These are phyloP conservation scores for Nitzschia sp. DNA, from an alignment of 108 stramenopile genomes.

Conservation along the genomic window DNA sequence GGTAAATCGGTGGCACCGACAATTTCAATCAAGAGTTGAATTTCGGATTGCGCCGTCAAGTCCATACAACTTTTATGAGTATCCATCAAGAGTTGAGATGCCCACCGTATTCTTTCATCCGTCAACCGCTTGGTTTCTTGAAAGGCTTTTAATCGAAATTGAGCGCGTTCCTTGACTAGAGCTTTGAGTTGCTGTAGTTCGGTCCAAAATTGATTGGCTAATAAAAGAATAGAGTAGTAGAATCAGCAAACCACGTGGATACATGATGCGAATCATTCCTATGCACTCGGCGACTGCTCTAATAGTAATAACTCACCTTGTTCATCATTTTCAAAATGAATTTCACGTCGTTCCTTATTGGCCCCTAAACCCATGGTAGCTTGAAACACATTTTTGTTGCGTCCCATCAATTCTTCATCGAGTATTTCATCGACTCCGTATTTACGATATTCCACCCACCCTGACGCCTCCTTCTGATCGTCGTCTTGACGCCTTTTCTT, in stretches of 20 bases:
- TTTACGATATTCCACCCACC: slow-evolving; percentile 37
- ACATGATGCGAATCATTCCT: background rate
- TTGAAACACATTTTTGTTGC: slow-evolving; percentile 18
- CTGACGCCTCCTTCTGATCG: background rate
- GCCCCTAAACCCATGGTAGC: slow-evolving; percentile 28
- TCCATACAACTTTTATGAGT: background rate
- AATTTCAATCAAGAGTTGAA: slow-evolving; percentile 39
- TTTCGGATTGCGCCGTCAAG: background rate
- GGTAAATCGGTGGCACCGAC: slow-evolving; percentile 31
- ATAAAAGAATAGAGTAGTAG: background rate
- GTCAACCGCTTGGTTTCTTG: background rate
- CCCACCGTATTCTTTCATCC: background rate
- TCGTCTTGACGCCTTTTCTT: slow-evolving; percentile 6
- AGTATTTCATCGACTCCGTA: slow-evolving; percentile 32
- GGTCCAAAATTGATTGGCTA: slow-evolving; percentile 23
- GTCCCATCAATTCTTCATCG: slow-evolving; percentile 10
- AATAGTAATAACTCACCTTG: background rate
- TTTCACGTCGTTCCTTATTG: slow-evolving; percentile 28
- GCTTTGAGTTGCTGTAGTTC: slow-evolving; percentile 12
- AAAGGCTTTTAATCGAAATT: slow-evolving; percentile 6
- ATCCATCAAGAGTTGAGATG: background rate
- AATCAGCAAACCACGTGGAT: background rate
- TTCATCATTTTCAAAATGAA: slow-evolving; percentile 14
- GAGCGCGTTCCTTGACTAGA: slow-evolving; percentile 25
- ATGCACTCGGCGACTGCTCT: background rate